Evolutionary conservation across 2,329 filamentous ascomycete genomes (phyloP).

Genomic region (Aspergillus sp.): DNA sequence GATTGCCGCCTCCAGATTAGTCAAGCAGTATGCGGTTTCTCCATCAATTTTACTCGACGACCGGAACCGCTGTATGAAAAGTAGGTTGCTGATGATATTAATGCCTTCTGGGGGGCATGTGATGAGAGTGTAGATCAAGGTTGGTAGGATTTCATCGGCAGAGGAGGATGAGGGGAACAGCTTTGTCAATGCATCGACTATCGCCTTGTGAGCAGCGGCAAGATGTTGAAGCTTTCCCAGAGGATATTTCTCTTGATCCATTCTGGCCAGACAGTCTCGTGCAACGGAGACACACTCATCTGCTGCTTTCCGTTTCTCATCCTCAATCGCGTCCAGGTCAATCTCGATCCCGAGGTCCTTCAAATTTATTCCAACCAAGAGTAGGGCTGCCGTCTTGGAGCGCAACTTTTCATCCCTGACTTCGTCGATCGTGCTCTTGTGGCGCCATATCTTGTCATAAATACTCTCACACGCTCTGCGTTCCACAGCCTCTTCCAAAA

Average conservation of each 20-base stretch:
- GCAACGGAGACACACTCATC: conserved; percentile 70
- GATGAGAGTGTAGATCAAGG: conserved; percentile 93
- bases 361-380: conserved; percentile 86
- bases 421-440: conserved; percentile 88
- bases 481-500: conserved; percentile 89
- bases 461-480: conserved; percentile 79
- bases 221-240: conserved; percentile 87
- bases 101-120: conserved; percentile 83
- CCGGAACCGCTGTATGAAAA: conserved; percentile 90
- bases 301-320: conserved; percentile 65
- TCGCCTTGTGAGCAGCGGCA: conserved; percentile 85
- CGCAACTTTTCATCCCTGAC: conserved; percentile 91
- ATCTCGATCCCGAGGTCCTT: conserved; percentile 80
- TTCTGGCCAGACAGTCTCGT: conserved; percentile 68
- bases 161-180: conserved; percentile 74
- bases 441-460: conserved; percentile 86
- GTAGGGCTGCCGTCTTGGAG: conserved; percentile 87
- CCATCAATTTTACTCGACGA: conserved; percentile 84
- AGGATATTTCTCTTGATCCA: conserved; percentile 85
- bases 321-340: conserved; percentile 53
- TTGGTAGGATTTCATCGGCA: conserved; percentile 94
- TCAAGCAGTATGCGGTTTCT: conserved; percentile 92
- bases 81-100: conserved; percentile 89
- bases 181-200: conserved; percentile 78
- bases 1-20: conserved; percentile 91